Base-by-base conservation (phyloP, 1,284 basidiomycete species). In the Inonotus obliquus region DNA sequence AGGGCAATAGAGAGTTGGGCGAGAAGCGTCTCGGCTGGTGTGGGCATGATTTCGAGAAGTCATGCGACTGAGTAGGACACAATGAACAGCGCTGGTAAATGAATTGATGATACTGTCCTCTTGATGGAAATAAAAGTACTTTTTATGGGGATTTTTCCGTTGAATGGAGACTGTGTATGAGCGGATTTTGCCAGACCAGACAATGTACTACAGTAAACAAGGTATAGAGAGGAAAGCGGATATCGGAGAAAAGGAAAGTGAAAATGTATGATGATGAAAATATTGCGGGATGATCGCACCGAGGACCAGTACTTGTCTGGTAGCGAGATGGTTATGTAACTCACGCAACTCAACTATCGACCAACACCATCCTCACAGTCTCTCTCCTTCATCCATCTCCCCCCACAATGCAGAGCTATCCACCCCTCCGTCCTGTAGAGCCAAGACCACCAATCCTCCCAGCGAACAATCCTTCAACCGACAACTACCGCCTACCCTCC, bases 1-100 rank as follows among this genome's bases (percentile, higher is more conserved):
- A 84, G 69, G 23, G 53, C 65, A 39, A 68, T 66, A 29, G 74
- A 67, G 29, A 83, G 76, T 9, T 63, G 62, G 17, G 67, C 61
- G 59, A 82, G 65, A 10, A 74, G 67, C 54, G 17, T 32, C 48
- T 7, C 17, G 48, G 55, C 9, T 23, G 35, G 7, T 5, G 37
- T 27, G 23, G n/a, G n/a, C 9, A 32, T 45, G 41, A 4, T 21
- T n/a, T n/a, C n/a, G 37, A 23, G 32, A 35, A 27, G 57, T 27
- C 57, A 52, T 52, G 51, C 51, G 51, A 37, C 51, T 6, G 25
- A 10, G n/a, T 10, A 17, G 4, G 51, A 23, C 17, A 27, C 6
- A 41, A 6, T 21, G 38, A 41, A 41, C n/a, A 38, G 10, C 32
- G 41, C 14, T 17, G 17, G 17, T 14, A 14, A 21, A 14, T 44